A percentile compares a stretch with the other conserved stretches of the same genome.
Conservation (phyloP, 2,329 filamentous ascomycete genomes). For the Arthrobotrys pseudoclavata region DNA sequence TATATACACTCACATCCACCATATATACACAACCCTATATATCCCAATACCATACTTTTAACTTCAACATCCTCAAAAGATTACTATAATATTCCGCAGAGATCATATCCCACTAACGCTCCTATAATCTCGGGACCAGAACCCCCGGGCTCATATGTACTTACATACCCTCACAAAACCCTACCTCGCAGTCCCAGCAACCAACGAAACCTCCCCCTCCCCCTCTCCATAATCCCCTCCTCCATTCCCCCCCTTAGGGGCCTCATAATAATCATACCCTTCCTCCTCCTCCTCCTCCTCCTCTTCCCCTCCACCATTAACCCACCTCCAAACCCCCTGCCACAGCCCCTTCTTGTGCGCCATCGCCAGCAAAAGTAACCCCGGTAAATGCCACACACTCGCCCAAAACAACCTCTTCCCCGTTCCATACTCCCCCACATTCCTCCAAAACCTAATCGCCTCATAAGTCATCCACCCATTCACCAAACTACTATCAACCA, state of each 20-base stretch:
- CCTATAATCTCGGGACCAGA: background rate
- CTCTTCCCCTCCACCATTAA: conserved; percentile 73
- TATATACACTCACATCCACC: conserved; percentile 14
- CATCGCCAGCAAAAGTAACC: conserved; percentile 88
- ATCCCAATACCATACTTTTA: background rate
- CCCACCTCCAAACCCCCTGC: conserved; percentile 81
- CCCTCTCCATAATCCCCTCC: conserved; percentile 52
- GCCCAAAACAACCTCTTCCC: conserved; percentile 94
- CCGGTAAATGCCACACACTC: conserved; percentile 94
- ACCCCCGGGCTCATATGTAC: too few relatives aligned
- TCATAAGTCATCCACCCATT: conserved; percentile 88
- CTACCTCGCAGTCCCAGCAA: conserved; percentile 53
- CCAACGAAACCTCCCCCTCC: conserved; percentile 40
- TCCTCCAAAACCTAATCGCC: conserved; percentile 83
- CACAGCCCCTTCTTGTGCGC: conserved; percentile 94
- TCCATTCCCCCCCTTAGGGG: background rate
- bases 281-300: conserved; percentile 74
- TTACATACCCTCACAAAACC: too few relatives aligned
- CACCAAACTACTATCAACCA: conserved; percentile 81
- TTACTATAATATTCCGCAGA: background rate
- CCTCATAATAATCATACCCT: conserved; percentile 64
- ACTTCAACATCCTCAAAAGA: background rate
- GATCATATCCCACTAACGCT: background rate
- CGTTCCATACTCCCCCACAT: conserved; percentile 79
- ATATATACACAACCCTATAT: conserved; percentile 6